phyloP scores from a whole-genome alignment of 176 grass and related monocot genomes.

The Zoysia pacifica region DNA sequence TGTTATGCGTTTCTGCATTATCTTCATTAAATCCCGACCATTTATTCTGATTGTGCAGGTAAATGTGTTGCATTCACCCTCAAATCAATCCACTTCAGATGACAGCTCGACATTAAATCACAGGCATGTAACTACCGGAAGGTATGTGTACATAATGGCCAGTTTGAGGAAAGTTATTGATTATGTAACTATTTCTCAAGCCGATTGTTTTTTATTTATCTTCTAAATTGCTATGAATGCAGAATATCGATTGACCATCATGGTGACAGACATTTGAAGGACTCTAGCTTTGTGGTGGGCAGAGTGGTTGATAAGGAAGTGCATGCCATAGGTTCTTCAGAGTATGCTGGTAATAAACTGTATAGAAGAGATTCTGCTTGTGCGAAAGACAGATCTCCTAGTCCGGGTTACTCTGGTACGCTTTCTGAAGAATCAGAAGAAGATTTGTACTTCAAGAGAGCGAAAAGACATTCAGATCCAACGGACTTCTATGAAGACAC shows the following conservation, averaged over 20 bases:
- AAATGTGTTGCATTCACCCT: slow-evolving; percentile 38
- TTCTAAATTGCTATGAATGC: slow-evolving; percentile 44
- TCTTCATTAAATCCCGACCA: slow-evolving; percentile 33
- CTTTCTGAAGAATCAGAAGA: slow-evolving; percentile 60
- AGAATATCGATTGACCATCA: slow-evolving; percentile 29
- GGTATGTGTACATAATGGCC: slow-evolving; percentile 44
- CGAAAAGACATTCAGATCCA: slow-evolving; percentile 33
- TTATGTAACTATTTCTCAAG: slow-evolving; percentile 27
- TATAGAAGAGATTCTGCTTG: slow-evolving; percentile 38
- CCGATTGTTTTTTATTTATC: slow-evolving; percentile 30
- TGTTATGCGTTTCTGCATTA: slow-evolving; percentile 32
- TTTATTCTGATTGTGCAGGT: slow-evolving; percentile 47
- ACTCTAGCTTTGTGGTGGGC: slow-evolving; percentile 25
- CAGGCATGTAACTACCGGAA: slow-evolving; percentile 44
- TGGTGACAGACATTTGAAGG: slow-evolving; percentile 28
- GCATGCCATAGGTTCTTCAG: slow-evolving; percentile 17
- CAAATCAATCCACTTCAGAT: slow-evolving; percentile 44
- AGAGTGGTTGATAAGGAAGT: slow-evolving; percentile 37
- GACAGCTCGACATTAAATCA: slow-evolving; percentile 43
- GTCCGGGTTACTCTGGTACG: slow-evolving; percentile 45
- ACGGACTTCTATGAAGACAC: slow-evolving; percentile 25
- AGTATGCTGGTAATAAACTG: slow-evolving; percentile 32
- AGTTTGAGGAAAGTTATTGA: slow-evolving; percentile 17
- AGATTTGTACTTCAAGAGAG: slow-evolving; percentile 53
- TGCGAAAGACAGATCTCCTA: slow-evolving; percentile 30